phyloP scores from a whole-genome alignment of 164 flowering plant genomes.

The Piper longum region DNA sequence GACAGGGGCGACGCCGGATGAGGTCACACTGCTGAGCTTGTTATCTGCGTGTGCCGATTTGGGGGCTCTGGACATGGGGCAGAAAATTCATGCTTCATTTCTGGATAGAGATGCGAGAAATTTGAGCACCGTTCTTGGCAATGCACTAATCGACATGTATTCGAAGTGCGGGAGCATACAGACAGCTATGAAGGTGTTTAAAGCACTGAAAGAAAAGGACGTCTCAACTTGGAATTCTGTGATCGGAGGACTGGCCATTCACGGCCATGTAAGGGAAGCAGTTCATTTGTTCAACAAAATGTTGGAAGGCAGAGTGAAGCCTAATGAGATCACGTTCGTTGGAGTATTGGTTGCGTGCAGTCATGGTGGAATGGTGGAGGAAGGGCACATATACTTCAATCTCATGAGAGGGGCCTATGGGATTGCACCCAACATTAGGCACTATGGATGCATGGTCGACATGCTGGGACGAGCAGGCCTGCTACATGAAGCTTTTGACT shows the following conservation, averaged over 20 bases:
- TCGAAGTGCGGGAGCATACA: conserved; percentile 64
- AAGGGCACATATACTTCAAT: conserved; percentile 39
- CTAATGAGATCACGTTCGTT: conserved; percentile 54
- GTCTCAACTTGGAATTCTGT: conserved; percentile 49
- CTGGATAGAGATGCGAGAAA: conserved; percentile 18
- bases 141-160: conserved; percentile 63
- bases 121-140: conserved; percentile 27
- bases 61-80: conserved; percentile 45
- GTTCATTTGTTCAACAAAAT: conserved; percentile 32
- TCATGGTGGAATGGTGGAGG: conserved; percentile 53
- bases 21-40: conserved; percentile 49
- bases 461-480: conserved; percentile 55
- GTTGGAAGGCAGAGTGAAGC: conserved; percentile 26
- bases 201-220: conserved; percentile 37
- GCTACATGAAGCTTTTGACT: conserved; percentile 44
- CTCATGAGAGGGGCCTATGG: conserved; percentile 33
- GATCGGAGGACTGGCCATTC: conserved; percentile 45
- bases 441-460: conserved; percentile 73
- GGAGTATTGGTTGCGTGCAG: conserved; percentile 53
- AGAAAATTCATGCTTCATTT: conserved; percentile 30
- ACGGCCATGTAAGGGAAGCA: conserved; percentile 42
- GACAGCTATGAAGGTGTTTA: conserved; percentile 34
- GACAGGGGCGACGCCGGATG: conserved; percentile 40
- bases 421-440: conserved; percentile 45
- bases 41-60: conserved; percentile 47